Evolutionary conservation across 2,329 filamentous ascomycete genomes (phyloP), one percentile per base, ranked within the genome.

Genomic region (Cordyceps cicadae): DNA sequence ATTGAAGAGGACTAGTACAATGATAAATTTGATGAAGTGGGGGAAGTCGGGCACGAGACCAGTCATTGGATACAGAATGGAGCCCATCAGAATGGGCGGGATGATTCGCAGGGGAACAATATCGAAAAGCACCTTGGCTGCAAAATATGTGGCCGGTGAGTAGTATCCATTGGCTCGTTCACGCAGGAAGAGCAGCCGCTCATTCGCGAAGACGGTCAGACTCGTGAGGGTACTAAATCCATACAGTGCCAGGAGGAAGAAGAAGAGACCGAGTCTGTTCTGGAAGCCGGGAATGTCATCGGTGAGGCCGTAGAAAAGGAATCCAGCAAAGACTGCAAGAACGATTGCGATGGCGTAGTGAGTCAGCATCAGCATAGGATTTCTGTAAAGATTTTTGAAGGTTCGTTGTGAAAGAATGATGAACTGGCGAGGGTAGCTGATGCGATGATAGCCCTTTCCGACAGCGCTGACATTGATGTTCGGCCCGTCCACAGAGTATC

Each of bases 101-200:
- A 99, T 88, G 60, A 99, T 87, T 54, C 94, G 86, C n/a, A 99
- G 80, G 3, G 94, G 94, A 14, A 99, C 82, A 66, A 99, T 93
- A 71, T 99, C 94, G 71, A 99, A 97, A n/a, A 96, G 76, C n/a
- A 97, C 89, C 77, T 99, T 99, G 68, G 92, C 88, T 0, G 89
- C 81, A 71, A 97, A 99, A 75, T 99, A 99, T 0, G 93, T 95
- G 55, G 96, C 81, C 0, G 94, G 94, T 0, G 89, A 83, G 72
- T 99, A 99, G 75, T 99, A 99, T 1, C 94, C 93, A 71, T 99
- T 99, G 43, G 94, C 94, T 64, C 94, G 83, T 74, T 99, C 94
- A 54, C 94, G 85, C 12, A 96, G 87, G 71, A 99, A 99, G 43
- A 99, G 78, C 8, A 97, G 82, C 50, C 94, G 83, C 74, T 99